A percentile compares a stretch with the other conserved stretches of the same genome.
These are phyloP conservation scores for Globisporangium apiculatum DNA, from an alignment of 352 stramenopile species.

Conservation along the genomic window DNA sequence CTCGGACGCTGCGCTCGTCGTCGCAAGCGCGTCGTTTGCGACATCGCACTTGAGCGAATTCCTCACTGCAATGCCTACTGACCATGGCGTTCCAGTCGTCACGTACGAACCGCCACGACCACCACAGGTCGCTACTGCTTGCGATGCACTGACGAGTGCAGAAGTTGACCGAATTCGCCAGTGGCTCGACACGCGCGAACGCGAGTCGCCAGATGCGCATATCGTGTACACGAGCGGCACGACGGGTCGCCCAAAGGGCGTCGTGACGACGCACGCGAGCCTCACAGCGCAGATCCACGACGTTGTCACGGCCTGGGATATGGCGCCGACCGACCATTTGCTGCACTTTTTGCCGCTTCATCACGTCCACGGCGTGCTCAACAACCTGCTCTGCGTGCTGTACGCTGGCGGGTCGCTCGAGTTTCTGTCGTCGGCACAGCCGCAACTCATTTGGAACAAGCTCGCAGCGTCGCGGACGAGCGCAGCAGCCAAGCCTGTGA, in stretches of 20 bases:
- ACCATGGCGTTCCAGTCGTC: conserved; percentile 15
- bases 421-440: conserved; percentile 58
- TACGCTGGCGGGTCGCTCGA: conserved; percentile 77
- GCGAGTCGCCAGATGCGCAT: conserved; percentile 24
- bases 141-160: background rate
- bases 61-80: conserved; percentile 9
- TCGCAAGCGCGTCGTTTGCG: conserved; percentile 43
- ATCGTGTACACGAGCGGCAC: conserved; percentile 86
- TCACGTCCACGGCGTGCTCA: conserved; percentile 89
- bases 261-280: conserved; percentile 66
- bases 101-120: background rate
- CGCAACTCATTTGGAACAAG: conserved; percentile 56
- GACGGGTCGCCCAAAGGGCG: conserved; percentile 75
- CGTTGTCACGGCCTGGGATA: conserved; percentile 82
- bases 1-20: conserved; percentile 31
- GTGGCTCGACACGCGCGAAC: conserved; percentile 23
- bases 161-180: conserved; percentile 1
- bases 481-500: conserved; percentile 17
- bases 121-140: background rate
- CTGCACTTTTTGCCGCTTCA: conserved; percentile 89
- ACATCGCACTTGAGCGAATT: conserved; percentile 15
- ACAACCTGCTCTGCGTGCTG: conserved; percentile 81
- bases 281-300: conserved; percentile 77
- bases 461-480: conserved; percentile 11
- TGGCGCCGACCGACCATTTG: conserved; percentile 65